Conservation (phyloP, 2,329 filamentous ascomycete genomes). For the Pseudogymnoascus sp. region DNA sequence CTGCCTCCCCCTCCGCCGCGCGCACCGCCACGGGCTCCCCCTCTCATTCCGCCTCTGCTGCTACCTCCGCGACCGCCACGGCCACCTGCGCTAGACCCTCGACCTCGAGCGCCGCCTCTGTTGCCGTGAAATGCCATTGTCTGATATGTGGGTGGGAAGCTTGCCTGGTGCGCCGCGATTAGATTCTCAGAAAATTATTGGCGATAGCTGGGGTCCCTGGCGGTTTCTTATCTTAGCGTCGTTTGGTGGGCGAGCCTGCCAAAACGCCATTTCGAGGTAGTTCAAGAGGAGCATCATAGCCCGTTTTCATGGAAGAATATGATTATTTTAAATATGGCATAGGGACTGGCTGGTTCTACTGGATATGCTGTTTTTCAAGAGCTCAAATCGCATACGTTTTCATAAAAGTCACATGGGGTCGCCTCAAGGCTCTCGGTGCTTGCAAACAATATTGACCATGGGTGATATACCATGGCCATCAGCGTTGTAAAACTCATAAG, state of each 20-base stretch:
- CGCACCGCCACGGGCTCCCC: conserved; percentile 25
- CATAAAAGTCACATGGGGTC: not conserved
- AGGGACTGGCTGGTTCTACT: not conserved
- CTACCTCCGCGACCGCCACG: conserved; percentile 23
- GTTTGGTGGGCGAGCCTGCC: not conserved
- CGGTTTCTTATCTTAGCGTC: conserved; percentile 4
- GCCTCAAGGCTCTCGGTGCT: not conserved
- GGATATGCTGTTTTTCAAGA: not conserved
- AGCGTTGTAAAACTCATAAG: not conserved
- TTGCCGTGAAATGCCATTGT: conserved; percentile 19
- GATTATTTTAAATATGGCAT: not conserved
- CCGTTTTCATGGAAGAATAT: not conserved
- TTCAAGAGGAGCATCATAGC: not conserved
- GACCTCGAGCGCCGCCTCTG: conserved; percentile 21
- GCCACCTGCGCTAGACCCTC: conserved; percentile 19
- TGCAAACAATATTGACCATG: not conserved
- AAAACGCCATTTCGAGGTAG: not conserved
- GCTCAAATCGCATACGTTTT: not conserved
- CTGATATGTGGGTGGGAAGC: conserved; percentile 1
- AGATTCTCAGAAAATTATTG: conserved; percentile 12
- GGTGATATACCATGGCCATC: not conserved
- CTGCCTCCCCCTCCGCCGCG: conserved; percentile 28
- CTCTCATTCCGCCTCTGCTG: conserved; percentile 21
- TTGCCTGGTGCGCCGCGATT: not conserved
- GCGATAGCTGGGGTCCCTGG: conserved; percentile 7